These are phyloP conservation scores for Phytophthora crassamura DNA, from an alignment of 352 stramenopile genomes.

Conservation along the genomic window DNA sequence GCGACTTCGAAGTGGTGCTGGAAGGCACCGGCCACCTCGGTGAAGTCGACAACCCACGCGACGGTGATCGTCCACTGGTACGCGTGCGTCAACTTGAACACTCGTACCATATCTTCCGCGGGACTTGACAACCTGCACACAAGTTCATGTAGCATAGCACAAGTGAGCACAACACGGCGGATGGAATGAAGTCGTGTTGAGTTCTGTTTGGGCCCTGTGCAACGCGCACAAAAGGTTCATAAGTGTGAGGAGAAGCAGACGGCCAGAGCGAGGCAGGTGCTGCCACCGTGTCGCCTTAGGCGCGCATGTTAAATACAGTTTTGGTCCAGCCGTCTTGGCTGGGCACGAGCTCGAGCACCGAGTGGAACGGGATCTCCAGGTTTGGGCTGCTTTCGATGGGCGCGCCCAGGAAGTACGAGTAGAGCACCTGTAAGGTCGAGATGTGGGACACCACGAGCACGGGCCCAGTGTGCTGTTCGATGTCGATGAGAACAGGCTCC, in stretches of 20 bases:
- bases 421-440: conserved; percentile 86
- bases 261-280: conserved; percentile 9
- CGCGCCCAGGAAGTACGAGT: conserved; percentile 87
- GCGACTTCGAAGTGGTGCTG: conserved; percentile 76
- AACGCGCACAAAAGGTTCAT: conserved; percentile 24
- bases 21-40: conserved; percentile 72
- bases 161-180: conserved; percentile 23
- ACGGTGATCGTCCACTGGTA: conserved; percentile 60
- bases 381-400: conserved; percentile 80
- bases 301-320: conserved; percentile 86
- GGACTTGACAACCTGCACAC: conserved; percentile 18
- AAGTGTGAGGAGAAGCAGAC: conserved; percentile 26
- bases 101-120: conserved; percentile 59
- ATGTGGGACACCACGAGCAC: conserved; percentile 89
- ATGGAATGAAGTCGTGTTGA: conserved; percentile 31
- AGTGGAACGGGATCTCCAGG: conserved; percentile 88
- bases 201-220: conserved; percentile 17
- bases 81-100: conserved; percentile 50
- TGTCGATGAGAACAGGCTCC: conserved; percentile 93
- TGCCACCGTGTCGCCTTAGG: conserved; percentile 25
- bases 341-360: conserved; percentile 83
- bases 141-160: conserved; percentile 20
- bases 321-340: conserved; percentile 84
- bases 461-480: conserved; percentile 88
- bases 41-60: conserved; percentile 48